Percentiles rank a stretch among this genome's conserved stretches.
Evolutionary conservation across 2,329 filamentous ascomycete species (phyloP).

Genomic region (Cadophora sp.): DNA sequence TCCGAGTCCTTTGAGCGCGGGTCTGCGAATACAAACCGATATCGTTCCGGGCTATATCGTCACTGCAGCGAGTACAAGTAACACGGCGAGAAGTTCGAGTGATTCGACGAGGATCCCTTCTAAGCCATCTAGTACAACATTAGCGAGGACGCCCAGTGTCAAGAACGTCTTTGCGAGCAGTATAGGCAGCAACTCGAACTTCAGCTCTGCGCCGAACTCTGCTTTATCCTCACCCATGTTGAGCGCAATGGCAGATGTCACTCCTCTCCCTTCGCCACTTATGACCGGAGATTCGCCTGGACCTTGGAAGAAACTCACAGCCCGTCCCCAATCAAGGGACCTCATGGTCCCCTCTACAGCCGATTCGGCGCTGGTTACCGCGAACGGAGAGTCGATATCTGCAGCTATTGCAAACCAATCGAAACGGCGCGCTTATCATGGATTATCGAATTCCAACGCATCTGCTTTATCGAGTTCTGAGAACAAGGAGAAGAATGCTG

Average conservation of each 20-base stretch:
- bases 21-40: slow-evolving; percentile 47
- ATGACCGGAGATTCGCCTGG: slow-evolving; percentile 69
- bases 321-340: slow-evolving; percentile 57
- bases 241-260: slow-evolving; percentile 78
- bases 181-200: slow-evolving; percentile 49
- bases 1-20: slow-evolving; percentile 41
- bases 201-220: slow-evolving; percentile 66
- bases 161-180: slow-evolving; percentile 59
- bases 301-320: slow-evolving; percentile 64
- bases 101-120: slow-evolving; percentile 29
- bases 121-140: slow-evolving; percentile 29
- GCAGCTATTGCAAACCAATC: slow-evolving; percentile 57
- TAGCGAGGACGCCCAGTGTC: slow-evolving; percentile 66
- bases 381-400: slow-evolving; percentile 59
- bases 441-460: slow-evolving; percentile 45
- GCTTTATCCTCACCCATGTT: slow-evolving; percentile 76
- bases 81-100: slow-evolving; percentile 25
- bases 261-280: slow-evolving; percentile 79
- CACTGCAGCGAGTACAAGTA: slow-evolving; percentile 36
- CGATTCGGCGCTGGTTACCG: slow-evolving; percentile 57
- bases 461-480: slow-evolving; percentile 31
- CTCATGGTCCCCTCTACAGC: slow-evolving; percentile 46
- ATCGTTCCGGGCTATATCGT: slow-evolving; percentile 39
- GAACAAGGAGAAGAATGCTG: slow-evolving; percentile 39
- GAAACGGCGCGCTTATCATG: slow-evolving; percentile 64